phyloP scores from a whole-genome alignment of 257 asterid species.

The Plantago ovata region DNA sequence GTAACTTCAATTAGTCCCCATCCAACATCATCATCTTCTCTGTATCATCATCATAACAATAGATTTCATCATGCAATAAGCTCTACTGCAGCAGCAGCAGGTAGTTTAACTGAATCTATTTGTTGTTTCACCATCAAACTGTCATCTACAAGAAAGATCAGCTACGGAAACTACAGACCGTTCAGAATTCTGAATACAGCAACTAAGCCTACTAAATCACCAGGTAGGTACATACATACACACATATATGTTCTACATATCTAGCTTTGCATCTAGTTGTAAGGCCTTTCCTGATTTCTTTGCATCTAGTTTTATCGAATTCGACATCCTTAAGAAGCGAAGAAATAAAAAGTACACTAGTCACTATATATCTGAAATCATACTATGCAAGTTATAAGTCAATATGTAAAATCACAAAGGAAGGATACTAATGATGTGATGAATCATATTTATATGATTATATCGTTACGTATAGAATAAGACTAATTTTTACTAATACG shows the following conservation, averaged over 20 bases:
- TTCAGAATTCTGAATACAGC: conserved; percentile 56
- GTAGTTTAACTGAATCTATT: conserved; percentile 26
- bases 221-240: conserved; percentile 41
- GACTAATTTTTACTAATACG: conserved; percentile 16
- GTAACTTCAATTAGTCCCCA: conserved; percentile 45
- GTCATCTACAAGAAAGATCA: conserved; percentile 22
- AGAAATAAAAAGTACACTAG: too few species aligned
- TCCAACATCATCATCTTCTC: conserved; percentile 36
- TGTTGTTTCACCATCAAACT: conserved; percentile 24
- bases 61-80: conserved; percentile 30
- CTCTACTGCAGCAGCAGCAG: conserved; percentile 26
- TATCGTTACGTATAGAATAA: background rate
- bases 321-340: too few species aligned
- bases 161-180: conserved; percentile 22
- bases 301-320: too few species aligned
- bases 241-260: too few species aligned
- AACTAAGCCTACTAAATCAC: conserved; percentile 72
- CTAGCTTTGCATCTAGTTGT: too few species aligned
- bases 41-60: conserved; percentile 19
- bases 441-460: background rate
- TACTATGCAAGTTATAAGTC: too few species aligned
- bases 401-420: too few species aligned
- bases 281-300: background rate
- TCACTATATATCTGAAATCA: too few species aligned
- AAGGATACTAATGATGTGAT: too few species aligned